These are phyloP conservation scores for Penicillium sp. DNA, from an alignment of 2,329 filamentous ascomycete species.

Conservation along the genomic window DNA sequence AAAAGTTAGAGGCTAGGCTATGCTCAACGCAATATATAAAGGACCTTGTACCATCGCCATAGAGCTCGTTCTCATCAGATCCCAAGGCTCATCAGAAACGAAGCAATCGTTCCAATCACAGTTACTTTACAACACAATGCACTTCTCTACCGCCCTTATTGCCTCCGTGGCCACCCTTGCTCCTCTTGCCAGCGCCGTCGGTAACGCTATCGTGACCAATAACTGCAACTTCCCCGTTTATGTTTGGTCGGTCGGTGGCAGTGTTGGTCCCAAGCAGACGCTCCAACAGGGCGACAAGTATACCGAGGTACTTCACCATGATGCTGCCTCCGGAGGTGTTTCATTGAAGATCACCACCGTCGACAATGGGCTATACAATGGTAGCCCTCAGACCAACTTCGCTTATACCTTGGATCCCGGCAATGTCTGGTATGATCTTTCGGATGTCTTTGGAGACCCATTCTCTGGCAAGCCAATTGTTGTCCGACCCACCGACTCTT, in stretches of 20 bases:
- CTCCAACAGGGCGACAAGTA: constrained; percentile 37
- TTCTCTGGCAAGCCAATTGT: constrained; percentile 35
- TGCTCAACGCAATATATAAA: constrained; percentile 6
- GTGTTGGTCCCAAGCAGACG: constrained; percentile 30
- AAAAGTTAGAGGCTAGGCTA: background rate
- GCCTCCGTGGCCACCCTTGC: constrained; percentile 35
- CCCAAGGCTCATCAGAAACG: background rate
- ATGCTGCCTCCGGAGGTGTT: constrained; percentile 43
- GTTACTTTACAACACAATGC: constrained; percentile 25
- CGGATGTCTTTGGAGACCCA: constrained; percentile 46
- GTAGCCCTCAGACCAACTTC: constrained; percentile 42
- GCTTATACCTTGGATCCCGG: constrained; percentile 43
- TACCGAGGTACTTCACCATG: constrained; percentile 38
- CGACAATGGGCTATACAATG: constrained; percentile 39
- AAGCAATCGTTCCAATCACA: constrained; percentile 6
- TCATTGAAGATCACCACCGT: constrained; percentile 45
- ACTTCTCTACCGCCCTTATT: constrained; percentile 31
- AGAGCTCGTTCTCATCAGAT: background rate
- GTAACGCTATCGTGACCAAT: constrained; percentile 43
- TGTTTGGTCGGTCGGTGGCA: constrained; percentile 41
- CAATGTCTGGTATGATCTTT: constrained; percentile 46
- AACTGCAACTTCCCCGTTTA: constrained; percentile 40
- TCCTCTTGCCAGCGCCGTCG: constrained; percentile 36
- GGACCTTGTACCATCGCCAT: background rate
- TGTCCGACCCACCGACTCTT: constrained; percentile 26